A percentile compares a stretch with the other conserved stretches of the same genome.
Conservation (phyloP, 148 eudicot genomes). For the Cornus kousa region DNA sequence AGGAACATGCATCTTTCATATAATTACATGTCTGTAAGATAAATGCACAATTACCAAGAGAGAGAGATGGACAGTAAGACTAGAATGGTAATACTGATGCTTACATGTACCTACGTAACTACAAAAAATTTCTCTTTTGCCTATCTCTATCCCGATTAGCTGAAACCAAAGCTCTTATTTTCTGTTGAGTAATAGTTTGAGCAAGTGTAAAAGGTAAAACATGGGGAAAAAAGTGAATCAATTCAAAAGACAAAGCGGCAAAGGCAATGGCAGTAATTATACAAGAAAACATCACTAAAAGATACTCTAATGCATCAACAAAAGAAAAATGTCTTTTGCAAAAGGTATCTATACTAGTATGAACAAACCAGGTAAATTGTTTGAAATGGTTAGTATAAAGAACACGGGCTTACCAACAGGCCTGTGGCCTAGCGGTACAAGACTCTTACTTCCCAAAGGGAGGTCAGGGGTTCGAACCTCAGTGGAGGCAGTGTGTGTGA, state of each 20-base stretch:
- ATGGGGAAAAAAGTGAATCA: not conserved
- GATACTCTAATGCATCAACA: not conserved
- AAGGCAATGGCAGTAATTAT: not conserved
- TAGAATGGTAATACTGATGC: slow-evolving; percentile 4
- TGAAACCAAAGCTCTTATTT: too few relatives aligned
- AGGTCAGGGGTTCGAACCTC: too few relatives aligned
- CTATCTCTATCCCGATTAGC: too few relatives aligned
- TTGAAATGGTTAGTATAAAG: not conserved
- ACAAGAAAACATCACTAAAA: not conserved
- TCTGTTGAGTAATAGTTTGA: too few relatives aligned
- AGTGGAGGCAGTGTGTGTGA: too few relatives aligned
- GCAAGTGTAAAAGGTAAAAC: not conserved
- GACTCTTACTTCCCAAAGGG: too few relatives aligned
- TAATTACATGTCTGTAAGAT: too few relatives aligned
- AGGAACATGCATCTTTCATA: too few relatives aligned
- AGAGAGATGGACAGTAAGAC: too few relatives aligned
- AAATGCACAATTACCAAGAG: too few relatives aligned
- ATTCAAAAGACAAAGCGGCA: not conserved
- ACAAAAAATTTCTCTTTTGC: too few relatives aligned
- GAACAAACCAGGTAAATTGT: not conserved
- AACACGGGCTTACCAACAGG: not conserved
- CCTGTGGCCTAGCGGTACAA: too few relatives aligned
- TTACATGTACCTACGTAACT: slow-evolving; percentile 69
- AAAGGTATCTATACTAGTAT: not conserved
- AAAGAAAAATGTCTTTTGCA: not conserved